phyloP scores from a whole-genome alignment of 371 early-diverging fungal species.

The Syncephalastrum monosporum region DNA sequence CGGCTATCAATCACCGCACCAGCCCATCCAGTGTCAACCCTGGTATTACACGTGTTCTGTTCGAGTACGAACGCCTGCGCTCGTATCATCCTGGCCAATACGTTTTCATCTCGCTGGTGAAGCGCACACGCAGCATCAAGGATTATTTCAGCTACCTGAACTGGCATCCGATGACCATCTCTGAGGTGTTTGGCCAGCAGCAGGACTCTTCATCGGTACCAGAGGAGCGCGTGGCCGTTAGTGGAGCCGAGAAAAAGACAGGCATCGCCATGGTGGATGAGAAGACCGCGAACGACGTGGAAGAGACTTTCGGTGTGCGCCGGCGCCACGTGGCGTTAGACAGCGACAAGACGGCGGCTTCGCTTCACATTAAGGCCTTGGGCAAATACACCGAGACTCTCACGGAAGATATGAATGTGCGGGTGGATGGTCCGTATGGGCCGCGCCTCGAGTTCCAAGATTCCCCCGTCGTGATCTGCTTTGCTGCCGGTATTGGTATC shows the following conservation, averaged over 20 bases:
- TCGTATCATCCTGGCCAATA: conserved; percentile 47
- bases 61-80: conserved; percentile 23
- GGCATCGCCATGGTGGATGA: background rate
- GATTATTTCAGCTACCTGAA: conserved; percentile 27
- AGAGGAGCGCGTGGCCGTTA: no score
- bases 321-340: no score
- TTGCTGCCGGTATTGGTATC: conserved; percentile 45
- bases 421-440: conserved; percentile 48
- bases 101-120: conserved; percentile 35
- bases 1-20: conserved; percentile 15
- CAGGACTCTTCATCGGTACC: background rate
- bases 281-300: background rate
- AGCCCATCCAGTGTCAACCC: background rate
- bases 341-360: conserved; percentile 17
- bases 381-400: conserved; percentile 29
- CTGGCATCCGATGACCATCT: conserved; percentile 49
- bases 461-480: conserved; percentile 28
- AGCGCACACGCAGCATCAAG: conserved; percentile 4
- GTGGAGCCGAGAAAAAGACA: background rate
- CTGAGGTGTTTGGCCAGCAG: conserved; percentile 29
- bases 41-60: conserved; percentile 39
- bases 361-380: conserved; percentile 46
- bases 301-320: no score
- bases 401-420: conserved; percentile 15
- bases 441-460: conserved; percentile 42